Evolutionary conservation across 805 yeast genomes (phyloP), one percentile per base, ranked within the genome.

Genomic region (Starmera dryadoides): DNA sequence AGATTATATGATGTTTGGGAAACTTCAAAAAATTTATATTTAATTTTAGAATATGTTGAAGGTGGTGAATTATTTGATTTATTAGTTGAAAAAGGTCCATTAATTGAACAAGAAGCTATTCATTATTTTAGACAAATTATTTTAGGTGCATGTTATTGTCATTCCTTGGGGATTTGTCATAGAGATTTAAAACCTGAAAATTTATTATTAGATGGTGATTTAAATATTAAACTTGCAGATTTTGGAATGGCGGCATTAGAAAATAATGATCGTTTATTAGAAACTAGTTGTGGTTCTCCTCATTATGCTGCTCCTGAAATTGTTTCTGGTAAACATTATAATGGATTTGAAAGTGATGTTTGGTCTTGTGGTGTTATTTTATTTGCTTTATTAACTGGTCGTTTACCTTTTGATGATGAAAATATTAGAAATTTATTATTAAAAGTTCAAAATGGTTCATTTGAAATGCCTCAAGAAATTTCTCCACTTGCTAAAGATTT

Each of bases 1-100:
- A 84, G 93, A 20, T 68, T 93, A 30, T 93, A 88, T 58, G 98
- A 93, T 56, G 98, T 93, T 19, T 93, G 98, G 98, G 98, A 93
- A 62, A 91, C 94, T 48, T 81, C 87, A 48, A 87, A 86, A 55
- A 96, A 91, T 43, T 69, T 93, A 41, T 85, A 81, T 52, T 59
- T 85, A 47, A 87, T 85, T 14, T 63, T 85, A 37, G 94, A 85
- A 56, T 85, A 83, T 56, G 91, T 85, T 25, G 89, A 85, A 59
- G 91, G 93, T n/a, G 94, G 94, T 42, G 94, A 85, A 59, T 63
- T 85, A 39, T 85, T 85, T 49, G 93, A 85, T 52, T 70, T 79
- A 44, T 63, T 85, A 40, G 87, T 84, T 6, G 61, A 66, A 21
- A 73, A 75, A 45, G 93, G 91, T 5, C 81, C 82, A 20, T 60